Conservation (phyloP, 2,329 filamentous ascomycete genomes). For the Shiraia sp. region DNA sequence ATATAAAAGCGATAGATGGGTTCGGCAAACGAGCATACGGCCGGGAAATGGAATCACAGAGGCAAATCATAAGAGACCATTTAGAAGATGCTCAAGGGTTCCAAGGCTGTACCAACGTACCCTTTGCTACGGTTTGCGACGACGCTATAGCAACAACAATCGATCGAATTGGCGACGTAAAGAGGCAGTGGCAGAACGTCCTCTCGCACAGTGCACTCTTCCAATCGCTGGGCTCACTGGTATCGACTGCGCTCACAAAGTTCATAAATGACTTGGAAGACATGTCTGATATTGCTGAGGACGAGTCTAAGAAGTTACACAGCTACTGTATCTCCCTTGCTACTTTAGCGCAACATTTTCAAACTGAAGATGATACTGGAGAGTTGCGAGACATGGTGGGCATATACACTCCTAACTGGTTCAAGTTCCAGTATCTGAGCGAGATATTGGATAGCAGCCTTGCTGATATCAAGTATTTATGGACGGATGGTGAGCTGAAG, state of each 20-base stretch:
- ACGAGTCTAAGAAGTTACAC: slow-evolving; percentile 63
- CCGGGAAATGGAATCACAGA: slow-evolving; percentile 67
- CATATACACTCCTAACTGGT: slow-evolving; percentile 65
- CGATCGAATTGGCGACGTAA: slow-evolving; percentile 60
- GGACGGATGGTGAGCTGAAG: slow-evolving; percentile 66
- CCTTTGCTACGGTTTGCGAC: slow-evolving; percentile 64
- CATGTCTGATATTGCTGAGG: slow-evolving; percentile 65
- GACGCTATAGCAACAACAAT: slow-evolving; percentile 62
- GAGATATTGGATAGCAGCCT: slow-evolving; percentile 66
- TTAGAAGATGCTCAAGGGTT: slow-evolving; percentile 68
- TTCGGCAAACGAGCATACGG: slow-evolving; percentile 66
- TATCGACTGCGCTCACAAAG: slow-evolving; percentile 61
- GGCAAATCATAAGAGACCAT: slow-evolving; percentile 64
- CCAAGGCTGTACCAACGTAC: slow-evolving; percentile 60
- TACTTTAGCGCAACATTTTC: slow-evolving; percentile 61
- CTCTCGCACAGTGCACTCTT: slow-evolving; percentile 63
- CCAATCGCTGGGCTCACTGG: slow-evolving; percentile 64
- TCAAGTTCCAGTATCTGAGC: slow-evolving; percentile 66
- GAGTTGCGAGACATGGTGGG: slow-evolving; percentile 59
- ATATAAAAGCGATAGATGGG: slow-evolving; percentile 60
- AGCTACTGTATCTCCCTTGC: slow-evolving; percentile 60
- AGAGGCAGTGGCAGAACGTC: slow-evolving; percentile 60
- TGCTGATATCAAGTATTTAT: slow-evolving; percentile 68
- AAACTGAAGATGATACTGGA: slow-evolving; percentile 48
- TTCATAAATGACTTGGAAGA: slow-evolving; percentile 66